Percentiles rank a stretch among this genome's conserved stretches.
Evolutionary conservation across 257 asterid genomes (phyloP).

Genomic region (Penstemon barbatus): DNA sequence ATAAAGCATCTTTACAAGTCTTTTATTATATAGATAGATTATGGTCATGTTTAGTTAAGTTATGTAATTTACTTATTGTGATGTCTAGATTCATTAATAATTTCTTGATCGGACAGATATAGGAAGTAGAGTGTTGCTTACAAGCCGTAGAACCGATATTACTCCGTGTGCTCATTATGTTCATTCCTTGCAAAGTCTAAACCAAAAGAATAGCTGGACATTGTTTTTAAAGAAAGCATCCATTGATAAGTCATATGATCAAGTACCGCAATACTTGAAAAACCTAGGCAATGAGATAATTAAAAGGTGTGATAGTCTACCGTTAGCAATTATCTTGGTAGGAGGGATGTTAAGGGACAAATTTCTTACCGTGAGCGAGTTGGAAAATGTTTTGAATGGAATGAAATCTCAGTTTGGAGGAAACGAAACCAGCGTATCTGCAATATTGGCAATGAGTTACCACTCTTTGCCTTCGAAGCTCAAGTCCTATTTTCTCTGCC

Average conservation of each 20-base stretch:
- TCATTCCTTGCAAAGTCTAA: conserved; percentile 23
- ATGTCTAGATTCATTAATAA: too few species aligned
- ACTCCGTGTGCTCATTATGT: neutral
- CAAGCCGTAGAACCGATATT: conserved; percentile 20
- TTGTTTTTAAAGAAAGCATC: conserved; percentile 28
- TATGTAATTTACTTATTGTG: too few species aligned
- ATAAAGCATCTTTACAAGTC: too few species aligned
- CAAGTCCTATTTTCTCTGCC: conserved; percentile 31
- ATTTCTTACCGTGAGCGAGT: conserved; percentile 5
- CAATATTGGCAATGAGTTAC: conserved; percentile 27
- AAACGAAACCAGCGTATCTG: neutral
- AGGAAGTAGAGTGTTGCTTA: conserved; percentile 29
- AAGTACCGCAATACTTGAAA: conserved; percentile 24
- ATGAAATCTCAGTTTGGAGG: neutral
- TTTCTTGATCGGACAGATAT: neutral
- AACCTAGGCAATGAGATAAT: conserved; percentile 28
- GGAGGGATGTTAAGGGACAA: conserved; percentile 25
- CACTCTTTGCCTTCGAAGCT: conserved; percentile 24
- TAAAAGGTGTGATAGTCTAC: conserved; percentile 28
- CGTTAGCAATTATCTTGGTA: conserved; percentile 25
- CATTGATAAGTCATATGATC: neutral
- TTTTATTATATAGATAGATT: too few species aligned
- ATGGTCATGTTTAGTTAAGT: too few species aligned
- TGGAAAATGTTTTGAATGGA: conserved; percentile 26
- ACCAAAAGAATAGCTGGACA: conserved; percentile 27